A percentile compares a stretch with the other conserved stretches of the same genome.
Conservation (phyloP, 345 rosid genomes). For the Iberis pinnata region DNA sequence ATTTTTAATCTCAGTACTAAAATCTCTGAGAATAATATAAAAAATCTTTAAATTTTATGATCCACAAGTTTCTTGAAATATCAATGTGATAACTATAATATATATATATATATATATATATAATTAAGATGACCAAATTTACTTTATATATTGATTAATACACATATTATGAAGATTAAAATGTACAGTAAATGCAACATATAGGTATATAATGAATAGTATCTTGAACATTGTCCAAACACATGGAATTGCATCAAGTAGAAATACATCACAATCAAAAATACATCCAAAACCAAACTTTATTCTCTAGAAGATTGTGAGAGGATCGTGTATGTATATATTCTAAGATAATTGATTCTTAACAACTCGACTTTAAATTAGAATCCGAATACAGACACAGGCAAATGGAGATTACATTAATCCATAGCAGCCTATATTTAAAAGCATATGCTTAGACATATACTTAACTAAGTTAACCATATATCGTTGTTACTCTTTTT, state of each 20-base stretch:
- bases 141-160: too few species aligned
- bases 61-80: too few species aligned
- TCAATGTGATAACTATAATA: too few species aligned
- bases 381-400: slow-evolving; percentile 19
- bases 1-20: slow-evolving; percentile 2
- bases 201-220: slow-evolving; percentile 18
- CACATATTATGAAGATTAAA: too few species aligned
- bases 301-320: slow-evolving; percentile 7
- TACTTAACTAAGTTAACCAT: slow-evolving; percentile 19
- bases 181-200: neutral
- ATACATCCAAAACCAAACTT: slow-evolving; percentile 21
- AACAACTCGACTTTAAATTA: slow-evolving; percentile 19
- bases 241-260: slow-evolving; percentile 30
- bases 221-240: slow-evolving; percentile 22
- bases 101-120: neutral
- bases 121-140: neutral
- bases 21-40: neutral
- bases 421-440: slow-evolving; percentile 19
- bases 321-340: slow-evolving; percentile 11
- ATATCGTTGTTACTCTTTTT: slow-evolving; percentile 18
- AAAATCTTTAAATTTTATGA: too few species aligned
- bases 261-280: slow-evolving; percentile 28
- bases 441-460: slow-evolving; percentile 32
- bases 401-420: slow-evolving; percentile 13
- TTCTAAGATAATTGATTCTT: slow-evolving; percentile 27